Percentiles rank a stretch among this genome's conserved stretches.
Evolutionary conservation across 805 yeast genomes (phyloP).

Genomic region (Zygosaccharomyces bailii): DNA sequence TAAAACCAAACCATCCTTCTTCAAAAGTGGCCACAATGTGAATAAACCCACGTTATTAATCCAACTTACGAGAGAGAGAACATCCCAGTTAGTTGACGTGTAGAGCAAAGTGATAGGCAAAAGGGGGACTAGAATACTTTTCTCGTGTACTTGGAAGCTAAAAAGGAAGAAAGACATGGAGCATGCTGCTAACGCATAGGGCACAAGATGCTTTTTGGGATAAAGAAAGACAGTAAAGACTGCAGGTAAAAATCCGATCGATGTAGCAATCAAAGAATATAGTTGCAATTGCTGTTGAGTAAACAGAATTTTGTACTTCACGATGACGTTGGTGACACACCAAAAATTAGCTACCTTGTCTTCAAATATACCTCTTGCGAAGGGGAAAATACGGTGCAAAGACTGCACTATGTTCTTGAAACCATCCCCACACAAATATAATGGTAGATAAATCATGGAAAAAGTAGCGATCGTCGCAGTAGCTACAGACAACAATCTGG

Average conservation of each 20-base stretch:
- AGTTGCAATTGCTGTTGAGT: conserved; percentile 55
- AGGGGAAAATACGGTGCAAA: conserved; percentile 82
- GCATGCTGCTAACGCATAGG: conserved; percentile 77
- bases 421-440: conserved; percentile 46
- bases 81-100: conserved; percentile 50
- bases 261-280: conserved; percentile 52
- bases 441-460: conserved; percentile 53
- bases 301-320: conserved; percentile 64
- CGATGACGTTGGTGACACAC: conserved; percentile 83
- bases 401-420: conserved; percentile 43
- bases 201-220: conserved; percentile 49
- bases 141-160: conserved; percentile 95
- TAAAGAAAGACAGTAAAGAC: conserved; percentile 47
- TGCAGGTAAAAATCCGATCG: conserved; percentile 54
- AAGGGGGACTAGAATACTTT: conserved; percentile 82
- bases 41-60: conserved; percentile 78
- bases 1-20: conserved; percentile 65
- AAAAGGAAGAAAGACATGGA: conserved; percentile 87
- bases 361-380: conserved; percentile 89
- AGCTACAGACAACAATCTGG: conserved; percentile 59
- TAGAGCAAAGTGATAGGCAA: conserved; percentile 73
- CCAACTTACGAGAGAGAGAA: conserved; percentile 80
- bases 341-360: conserved; percentile 97
- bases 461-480: conserved; percentile 58
- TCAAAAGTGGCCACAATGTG: conserved; percentile 83